A percentile compares a stretch with the other conserved stretches of the same genome.
These are phyloP conservation scores for Xylariales sp. DNA, from an alignment of 2,329 filamentous ascomycete genomes.

Conservation along the genomic window DNA sequence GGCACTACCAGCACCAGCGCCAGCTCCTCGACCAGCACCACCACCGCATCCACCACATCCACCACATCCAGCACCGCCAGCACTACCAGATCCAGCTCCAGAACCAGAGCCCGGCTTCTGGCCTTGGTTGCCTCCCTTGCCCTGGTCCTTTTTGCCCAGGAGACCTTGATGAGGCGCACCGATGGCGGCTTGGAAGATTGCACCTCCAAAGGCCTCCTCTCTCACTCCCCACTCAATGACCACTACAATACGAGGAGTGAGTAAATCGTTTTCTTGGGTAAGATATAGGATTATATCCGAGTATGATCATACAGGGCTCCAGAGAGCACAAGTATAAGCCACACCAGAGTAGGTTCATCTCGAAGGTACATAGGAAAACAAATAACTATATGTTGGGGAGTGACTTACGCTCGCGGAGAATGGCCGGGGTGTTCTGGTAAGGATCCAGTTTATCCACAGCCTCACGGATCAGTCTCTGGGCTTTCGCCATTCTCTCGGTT, in stretches of 20 bases:
- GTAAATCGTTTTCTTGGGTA: neutral
- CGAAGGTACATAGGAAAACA: neutral
- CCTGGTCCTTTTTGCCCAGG: neutral
- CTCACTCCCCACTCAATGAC: conserved; percentile 3
- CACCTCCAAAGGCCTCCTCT: neutral
- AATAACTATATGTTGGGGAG: neutral
- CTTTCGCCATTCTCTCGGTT: neutral
- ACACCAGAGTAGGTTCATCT: too few species aligned
- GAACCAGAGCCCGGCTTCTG: neutral
- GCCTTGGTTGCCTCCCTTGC: neutral
- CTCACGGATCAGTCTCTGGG: neutral
- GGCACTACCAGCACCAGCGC: too few species aligned
- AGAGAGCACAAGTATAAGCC: neutral
- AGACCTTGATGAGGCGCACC: neutral
- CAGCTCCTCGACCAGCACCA: too few species aligned
- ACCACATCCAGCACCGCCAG: neutral
- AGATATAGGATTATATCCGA: too few species aligned
- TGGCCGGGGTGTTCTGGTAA: neutral
- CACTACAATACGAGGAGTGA: neutral
- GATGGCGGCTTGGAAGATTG: conserved; percentile 1
- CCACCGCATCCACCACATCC: too few species aligned
- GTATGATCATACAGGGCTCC: neutral
- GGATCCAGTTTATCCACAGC: conserved; percentile 2
- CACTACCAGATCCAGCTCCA: neutral
- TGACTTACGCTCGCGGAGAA: conserved; percentile 8